Base-by-base conservation (phyloP, 192 early-diverging fungal genomes). In the Phlyctochytrium arcticum region DNA sequence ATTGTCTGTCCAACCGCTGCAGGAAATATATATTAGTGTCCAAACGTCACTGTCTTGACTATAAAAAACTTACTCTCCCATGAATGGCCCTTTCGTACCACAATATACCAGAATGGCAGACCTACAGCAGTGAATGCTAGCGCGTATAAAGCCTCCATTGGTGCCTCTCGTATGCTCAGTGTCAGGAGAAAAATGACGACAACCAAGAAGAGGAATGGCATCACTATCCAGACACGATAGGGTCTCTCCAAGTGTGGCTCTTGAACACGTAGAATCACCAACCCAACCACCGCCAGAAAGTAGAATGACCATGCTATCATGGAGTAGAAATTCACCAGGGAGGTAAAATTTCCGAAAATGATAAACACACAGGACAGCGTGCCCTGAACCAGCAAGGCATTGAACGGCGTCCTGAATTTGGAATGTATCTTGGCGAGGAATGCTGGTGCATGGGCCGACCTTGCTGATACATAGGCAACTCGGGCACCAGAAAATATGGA, bases 251-350 rank as follows among this genome's bases (percentile, higher is more conserved):
- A 39, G 48, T 84, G 72, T 1, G 88, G 88, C 60, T 90, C 83
- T n/a, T 70, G 79, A 44, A 74, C 83, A 21, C 90, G 72, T 60
- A 92, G 60, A 4, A 85, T 60, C 2, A 90, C 37, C 15, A 90
- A 57, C 9, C 78, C 88, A 17, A 88, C 55, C 15, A 90, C 86
- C 47, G 84, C 84, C 26, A 84, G 67, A 54, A 89, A 72, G 54
- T 90, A 89, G 54, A 88, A 89, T 36, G 61, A 51, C 90, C 90
- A 92, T 3, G 87, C 82, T 30, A 83, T 79, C 12, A 90, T 83
- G 17, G 85, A 86, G 70, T 87, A 91, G 54, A 92, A 87, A 53
- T 85, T 91, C 34, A 92, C 83, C 4, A 92, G 76, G 4, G 75
- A 76, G n/a, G 70, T 77, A 59, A 90, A 90, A 12, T 75, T 71